phyloP scores from a whole-genome alignment of 1,284 basidiomycete species.

The Rhodotorula sp. region DNA sequence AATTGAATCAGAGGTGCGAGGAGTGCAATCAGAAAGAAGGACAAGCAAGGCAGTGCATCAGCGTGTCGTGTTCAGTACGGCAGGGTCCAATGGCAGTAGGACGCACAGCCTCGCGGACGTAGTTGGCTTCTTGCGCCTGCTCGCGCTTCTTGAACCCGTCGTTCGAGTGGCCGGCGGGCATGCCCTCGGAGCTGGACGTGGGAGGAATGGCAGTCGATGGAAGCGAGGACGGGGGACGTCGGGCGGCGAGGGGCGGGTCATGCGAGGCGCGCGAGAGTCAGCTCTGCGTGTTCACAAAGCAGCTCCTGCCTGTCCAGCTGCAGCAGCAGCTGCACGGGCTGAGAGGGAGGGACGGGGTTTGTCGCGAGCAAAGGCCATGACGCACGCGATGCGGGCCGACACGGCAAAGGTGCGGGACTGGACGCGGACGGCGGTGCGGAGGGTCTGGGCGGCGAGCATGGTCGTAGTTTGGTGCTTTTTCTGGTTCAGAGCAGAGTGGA shows the following conservation, averaged over 20 bases:
- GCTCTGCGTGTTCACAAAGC: background rate
- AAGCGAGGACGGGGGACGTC: too few species aligned
- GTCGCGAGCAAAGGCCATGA: background rate
- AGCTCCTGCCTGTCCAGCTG: background rate
- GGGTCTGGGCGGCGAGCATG: constrained; percentile 18
- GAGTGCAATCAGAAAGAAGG: background rate
- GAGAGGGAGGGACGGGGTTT: background rate
- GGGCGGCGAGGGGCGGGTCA: background rate
- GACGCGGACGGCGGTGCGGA: constrained; percentile 3
- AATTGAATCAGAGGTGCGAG: too few species aligned
- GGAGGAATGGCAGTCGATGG: background rate
- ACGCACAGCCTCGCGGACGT: constrained; percentile 33
- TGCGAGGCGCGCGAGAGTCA: too few species aligned
- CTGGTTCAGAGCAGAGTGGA: background rate
- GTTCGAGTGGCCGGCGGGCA: constrained; percentile 14
- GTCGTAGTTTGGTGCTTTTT: background rate
- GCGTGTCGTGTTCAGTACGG: background rate
- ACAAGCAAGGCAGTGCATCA: background rate
- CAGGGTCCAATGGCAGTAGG: background rate
- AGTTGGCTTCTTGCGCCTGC: constrained; percentile 35
- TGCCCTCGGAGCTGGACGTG: constrained; percentile 26
- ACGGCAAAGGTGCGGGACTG: constrained; percentile 16
- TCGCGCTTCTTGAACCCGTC: constrained; percentile 39
- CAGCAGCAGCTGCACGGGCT: background rate
- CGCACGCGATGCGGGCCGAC: constrained; percentile 18